Evolutionary conservation across 164 flowering plant genomes (phyloP).

Genomic region (Vitis vinifera): DNA sequence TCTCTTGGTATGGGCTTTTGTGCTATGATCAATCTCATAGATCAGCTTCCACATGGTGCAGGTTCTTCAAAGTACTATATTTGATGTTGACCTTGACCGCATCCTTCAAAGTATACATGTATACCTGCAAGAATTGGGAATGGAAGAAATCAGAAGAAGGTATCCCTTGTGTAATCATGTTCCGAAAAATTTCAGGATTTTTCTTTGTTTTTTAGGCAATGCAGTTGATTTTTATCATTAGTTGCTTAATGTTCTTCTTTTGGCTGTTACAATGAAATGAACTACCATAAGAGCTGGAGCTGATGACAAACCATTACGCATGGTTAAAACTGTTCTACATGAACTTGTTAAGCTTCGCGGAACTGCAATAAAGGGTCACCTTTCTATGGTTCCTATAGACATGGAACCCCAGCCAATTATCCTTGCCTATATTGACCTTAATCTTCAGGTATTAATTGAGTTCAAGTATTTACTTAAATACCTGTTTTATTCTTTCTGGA

Average conservation of each 20-base stretch:
- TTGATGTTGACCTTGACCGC: constrained; percentile 95
- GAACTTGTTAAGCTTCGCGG: constrained; percentile 99
- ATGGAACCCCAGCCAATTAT: constrained; percentile 97
- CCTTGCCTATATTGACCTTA: constrained; percentile 97
- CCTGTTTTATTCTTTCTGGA: not conserved
- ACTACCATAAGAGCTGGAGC: constrained; percentile 79
- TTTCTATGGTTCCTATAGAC: constrained; percentile 98
- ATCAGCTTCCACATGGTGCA: constrained; percentile 21
- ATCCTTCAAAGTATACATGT: constrained; percentile 94
- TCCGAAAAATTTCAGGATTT: not conserved
- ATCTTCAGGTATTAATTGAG: constrained; percentile 74
- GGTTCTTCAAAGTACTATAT: constrained; percentile 96
- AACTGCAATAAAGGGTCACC: constrained; percentile 95
- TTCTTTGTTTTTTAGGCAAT: not conserved
- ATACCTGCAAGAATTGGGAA: constrained; percentile 92
- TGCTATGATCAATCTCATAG: not conserved
- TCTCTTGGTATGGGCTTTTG: not conserved
- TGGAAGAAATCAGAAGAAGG: constrained; percentile 99
- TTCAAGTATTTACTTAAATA: not conserved
- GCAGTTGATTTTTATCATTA: not conserved
- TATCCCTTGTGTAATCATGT: constrained; percentile 15
- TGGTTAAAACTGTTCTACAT: constrained; percentile 99
- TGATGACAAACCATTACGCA: constrained; percentile 97
- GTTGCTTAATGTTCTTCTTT: not conserved
- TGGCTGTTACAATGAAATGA: not conserved